A percentile compares a stretch with the other conserved stretches of the same genome.
These are phyloP conservation scores for Phaseolus lunatus DNA, from an alignment of 306 rosid species.

Conservation along the genomic window DNA sequence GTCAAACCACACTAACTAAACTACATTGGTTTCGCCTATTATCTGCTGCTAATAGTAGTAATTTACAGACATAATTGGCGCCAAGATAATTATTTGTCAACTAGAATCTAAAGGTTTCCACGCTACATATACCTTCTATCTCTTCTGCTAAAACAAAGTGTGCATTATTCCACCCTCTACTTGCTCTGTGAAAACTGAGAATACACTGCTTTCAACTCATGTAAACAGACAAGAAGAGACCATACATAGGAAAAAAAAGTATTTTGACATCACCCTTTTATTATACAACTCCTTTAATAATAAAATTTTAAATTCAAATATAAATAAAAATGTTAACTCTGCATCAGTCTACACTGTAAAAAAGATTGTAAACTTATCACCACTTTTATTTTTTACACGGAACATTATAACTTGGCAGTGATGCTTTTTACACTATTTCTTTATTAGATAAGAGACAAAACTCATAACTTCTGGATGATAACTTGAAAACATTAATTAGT, in stretches of 20 bases:
- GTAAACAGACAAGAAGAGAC: conserved; percentile 7
- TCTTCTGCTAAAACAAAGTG: conserved; percentile 4
- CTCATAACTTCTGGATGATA: no score
- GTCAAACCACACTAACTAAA: background rate
- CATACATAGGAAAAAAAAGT: background rate
- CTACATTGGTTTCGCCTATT: background rate
- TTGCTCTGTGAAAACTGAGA: background rate
- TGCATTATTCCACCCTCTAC: background rate
- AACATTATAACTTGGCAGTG: no score
- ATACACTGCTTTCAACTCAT: background rate
- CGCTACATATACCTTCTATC: background rate
- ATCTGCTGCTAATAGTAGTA: background rate
- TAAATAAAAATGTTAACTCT: no score
- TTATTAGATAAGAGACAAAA: background rate
- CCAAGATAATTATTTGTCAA: background rate
- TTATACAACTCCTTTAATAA: no score
- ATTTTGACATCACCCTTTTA: no score
- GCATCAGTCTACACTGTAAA: no score
- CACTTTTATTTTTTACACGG: no score
- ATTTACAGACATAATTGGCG: background rate
- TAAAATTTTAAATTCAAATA: no score
- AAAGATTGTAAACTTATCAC: no score
- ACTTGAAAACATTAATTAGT: no score
- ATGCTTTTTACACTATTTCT: background rate
- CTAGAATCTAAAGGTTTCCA: background rate